A percentile compares a stretch with the other conserved stretches of the same genome.
phyloP scores from a whole-genome alignment of 805 yeast species.

The Saccharomyces mikatae region DNA sequence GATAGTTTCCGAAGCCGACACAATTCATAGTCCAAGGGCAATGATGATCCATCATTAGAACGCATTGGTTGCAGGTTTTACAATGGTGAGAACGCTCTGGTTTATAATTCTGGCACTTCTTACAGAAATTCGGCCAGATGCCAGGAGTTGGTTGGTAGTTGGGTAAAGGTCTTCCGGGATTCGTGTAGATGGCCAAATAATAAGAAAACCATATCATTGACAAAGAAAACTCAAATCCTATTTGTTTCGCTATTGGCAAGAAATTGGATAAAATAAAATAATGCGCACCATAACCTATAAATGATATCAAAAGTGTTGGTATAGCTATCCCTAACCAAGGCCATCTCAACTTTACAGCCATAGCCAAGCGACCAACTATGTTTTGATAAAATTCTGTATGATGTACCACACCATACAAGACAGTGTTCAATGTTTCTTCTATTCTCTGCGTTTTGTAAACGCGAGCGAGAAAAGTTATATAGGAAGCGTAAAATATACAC shows the following conservation, averaged over 20 bases:
- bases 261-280: constrained; percentile 43
- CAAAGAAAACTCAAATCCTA: constrained; percentile 40
- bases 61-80: constrained; percentile 61
- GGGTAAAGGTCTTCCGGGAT: constrained; percentile 63
- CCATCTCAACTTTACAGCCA: constrained; percentile 37
- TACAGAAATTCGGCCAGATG: constrained; percentile 45
- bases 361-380: constrained; percentile 3
- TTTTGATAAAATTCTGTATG: not conserved
- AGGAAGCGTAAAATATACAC: not conserved
- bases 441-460: not conserved
- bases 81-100: constrained; percentile 88
- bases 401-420: not conserved
- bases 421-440: not conserved
- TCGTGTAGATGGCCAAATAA: constrained; percentile 50
- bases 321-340: constrained; percentile 48
- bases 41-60: constrained; percentile 90
- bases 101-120: constrained; percentile 62
- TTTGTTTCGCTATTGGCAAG: constrained; percentile 34
- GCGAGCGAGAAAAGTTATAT: not conserved
- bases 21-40: constrained; percentile 92
- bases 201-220: constrained; percentile 70
- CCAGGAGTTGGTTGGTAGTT: constrained; percentile 33
- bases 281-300: constrained; percentile 58
- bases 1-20: constrained; percentile 70
- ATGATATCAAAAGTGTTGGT: constrained; percentile 53